Percentiles rank a stretch among this genome's conserved stretches.
Evolutionary conservation across 2,329 filamentous ascomycete genomes (phyloP).

Genomic region (Cyphellophora europaea): DNA sequence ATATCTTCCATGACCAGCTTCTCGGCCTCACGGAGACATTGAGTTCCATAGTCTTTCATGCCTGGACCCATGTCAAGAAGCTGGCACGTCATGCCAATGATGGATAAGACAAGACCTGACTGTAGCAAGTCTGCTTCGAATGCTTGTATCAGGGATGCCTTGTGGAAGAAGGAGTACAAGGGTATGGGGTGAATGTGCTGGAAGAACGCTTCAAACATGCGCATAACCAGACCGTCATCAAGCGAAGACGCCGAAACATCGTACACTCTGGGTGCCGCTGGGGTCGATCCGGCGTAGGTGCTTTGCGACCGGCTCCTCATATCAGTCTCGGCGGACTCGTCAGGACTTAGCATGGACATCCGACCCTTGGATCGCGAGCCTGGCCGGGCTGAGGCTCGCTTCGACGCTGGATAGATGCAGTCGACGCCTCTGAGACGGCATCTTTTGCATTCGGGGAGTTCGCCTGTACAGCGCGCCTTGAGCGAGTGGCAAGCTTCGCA

Average conservation of each 20-base stretch:
- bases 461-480: background rate
- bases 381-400: background rate
- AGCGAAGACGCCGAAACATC: too few species aligned
- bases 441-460: constrained; percentile 1
- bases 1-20: constrained; percentile 7
- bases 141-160: constrained; percentile 20
- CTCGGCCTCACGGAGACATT: constrained; percentile 9
- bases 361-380: too few species aligned
- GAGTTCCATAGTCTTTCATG: constrained; percentile 3
- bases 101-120: constrained; percentile 9
- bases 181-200: constrained; percentile 21
- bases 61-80: constrained; percentile 9
- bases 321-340: too few species aligned
- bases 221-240: constrained; percentile 3
- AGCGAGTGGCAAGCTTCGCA: constrained; percentile 1
- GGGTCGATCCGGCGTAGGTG: too few species aligned
- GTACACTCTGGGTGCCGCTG: too few species aligned
- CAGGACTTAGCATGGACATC: too few species aligned
- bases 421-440: background rate
- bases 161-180: constrained; percentile 22
- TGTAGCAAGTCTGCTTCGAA: constrained; percentile 9
- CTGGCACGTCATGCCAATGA: constrained; percentile 10
- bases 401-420: constrained; percentile 1
- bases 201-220: constrained; percentile 20
- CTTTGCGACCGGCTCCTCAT: too few species aligned